Conservation (phyloP, 768 basidiomycete species). For the Mycena haematopus region DNA sequence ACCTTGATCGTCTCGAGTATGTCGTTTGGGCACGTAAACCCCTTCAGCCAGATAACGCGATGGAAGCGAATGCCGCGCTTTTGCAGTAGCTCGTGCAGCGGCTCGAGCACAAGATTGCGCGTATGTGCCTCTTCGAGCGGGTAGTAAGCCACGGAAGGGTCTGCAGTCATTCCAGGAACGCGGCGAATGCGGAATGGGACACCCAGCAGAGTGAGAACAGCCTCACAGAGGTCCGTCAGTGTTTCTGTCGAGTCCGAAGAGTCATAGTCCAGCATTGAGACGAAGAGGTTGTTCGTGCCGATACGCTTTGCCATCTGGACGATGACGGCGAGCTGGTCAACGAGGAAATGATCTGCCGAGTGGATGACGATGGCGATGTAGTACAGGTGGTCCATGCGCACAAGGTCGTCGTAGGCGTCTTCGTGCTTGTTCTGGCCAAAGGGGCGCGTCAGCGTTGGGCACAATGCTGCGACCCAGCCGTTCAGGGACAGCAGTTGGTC, state of each 20-base stretch:
- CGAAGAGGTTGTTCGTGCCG: conserved; percentile 89
- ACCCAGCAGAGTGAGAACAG: conserved; percentile 90
- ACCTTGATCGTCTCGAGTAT: conserved; percentile 95
- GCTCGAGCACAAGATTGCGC: conserved; percentile 91
- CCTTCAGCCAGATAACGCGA: conserved; percentile 96
- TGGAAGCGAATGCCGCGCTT: conserved; percentile 84
- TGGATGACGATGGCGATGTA: conserved; percentile 96
- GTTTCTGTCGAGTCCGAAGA: conserved; percentile 96
- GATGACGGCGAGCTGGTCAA: conserved; percentile 97
- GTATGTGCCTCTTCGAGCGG: conserved; percentile 94
- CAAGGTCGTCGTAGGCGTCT: conserved; percentile 88
- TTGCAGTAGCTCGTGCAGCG: conserved; percentile 79
- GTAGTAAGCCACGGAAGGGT: conserved; percentile 90
- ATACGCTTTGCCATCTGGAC: conserved; percentile 93
- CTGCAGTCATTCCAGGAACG: conserved; percentile 92
- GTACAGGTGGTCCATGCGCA: conserved; percentile 83
- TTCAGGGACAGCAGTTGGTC: conserved; percentile 95
- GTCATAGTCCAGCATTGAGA: conserved; percentile 97
- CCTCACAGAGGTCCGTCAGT: conserved; percentile 92
- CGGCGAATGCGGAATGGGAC: conserved; percentile 91
- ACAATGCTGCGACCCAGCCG: conserved; percentile 97
- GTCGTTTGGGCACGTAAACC: conserved; percentile 98
- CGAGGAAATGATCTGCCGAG: conserved; percentile 98
- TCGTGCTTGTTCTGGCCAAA: conserved; percentile 91
- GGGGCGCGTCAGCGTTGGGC: conserved; percentile 91